A percentile compares a stretch with the other conserved stretches of the same genome.
Conservation (phyloP, 768 basidiomycete species). For the Pisolithus tinctorius region DNA sequence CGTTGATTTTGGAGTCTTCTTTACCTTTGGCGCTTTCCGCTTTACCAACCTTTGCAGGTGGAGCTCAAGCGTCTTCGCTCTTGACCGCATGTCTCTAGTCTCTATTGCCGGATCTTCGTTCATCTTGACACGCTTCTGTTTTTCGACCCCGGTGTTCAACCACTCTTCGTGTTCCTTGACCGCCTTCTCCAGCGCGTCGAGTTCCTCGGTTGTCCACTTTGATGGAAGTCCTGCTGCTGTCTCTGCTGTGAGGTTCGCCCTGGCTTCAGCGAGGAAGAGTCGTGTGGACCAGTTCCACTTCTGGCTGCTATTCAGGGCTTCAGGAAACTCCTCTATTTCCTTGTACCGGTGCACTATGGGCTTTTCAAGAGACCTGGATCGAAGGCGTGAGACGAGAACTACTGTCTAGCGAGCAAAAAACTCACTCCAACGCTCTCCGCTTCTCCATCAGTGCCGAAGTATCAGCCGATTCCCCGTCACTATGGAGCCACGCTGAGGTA, state of each 20-base stretch:
- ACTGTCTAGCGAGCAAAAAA: constrained; percentile 8
- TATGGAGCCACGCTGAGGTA: constrained; percentile 76
- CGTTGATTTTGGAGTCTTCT: constrained; percentile 36
- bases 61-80: constrained; percentile 73
- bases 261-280: constrained; percentile 81
- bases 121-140: constrained; percentile 66
- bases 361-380: constrained; percentile 59
- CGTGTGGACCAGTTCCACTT: constrained; percentile 85
- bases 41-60: constrained; percentile 62
- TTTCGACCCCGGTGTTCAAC: constrained; percentile 76
- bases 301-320: constrained; percentile 74
- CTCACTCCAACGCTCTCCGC: constrained; percentile 79
- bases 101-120: constrained; percentile 84
- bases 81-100: constrained; percentile 78
- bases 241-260: constrained; percentile 64
- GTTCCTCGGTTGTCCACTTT: constrained; percentile 84
- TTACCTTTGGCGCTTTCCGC: constrained; percentile 61
- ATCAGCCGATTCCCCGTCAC: constrained; percentile 77
- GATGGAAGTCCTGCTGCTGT: constrained; percentile 52
- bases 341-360: constrained; percentile 84
- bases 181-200: constrained; percentile 69
- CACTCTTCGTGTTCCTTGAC: constrained; percentile 78
- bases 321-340: constrained; percentile 83
- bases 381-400: constrained; percentile 2
- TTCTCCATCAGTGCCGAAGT: constrained; percentile 70